phyloP scores from a whole-genome alignment of 164 flowering plant genomes.

The Nymphaea thermarum region DNA sequence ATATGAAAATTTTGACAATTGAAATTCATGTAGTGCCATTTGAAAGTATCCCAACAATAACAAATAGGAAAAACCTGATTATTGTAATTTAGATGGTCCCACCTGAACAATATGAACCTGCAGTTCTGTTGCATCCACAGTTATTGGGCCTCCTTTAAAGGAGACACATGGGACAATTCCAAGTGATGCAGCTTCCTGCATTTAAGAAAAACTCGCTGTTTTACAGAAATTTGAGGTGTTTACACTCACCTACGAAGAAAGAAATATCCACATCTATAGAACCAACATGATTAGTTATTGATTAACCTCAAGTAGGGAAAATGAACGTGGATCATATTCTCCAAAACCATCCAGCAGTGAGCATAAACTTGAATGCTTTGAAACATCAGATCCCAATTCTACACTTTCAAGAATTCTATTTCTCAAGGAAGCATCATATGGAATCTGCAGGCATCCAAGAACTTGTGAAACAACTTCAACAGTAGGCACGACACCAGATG shows the following conservation, averaged over 20 bases:
- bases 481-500: constrained; percentile 45
- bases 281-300: constrained; percentile 2
- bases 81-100: constrained; percentile 7
- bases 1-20: too few species aligned
- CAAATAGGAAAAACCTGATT: neutral
- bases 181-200: constrained; percentile 86
- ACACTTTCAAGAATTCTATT: constrained; percentile 51
- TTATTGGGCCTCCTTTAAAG: constrained; percentile 48
- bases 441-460: constrained; percentile 75
- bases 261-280: neutral
- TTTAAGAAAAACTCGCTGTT: neutral
- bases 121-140: constrained; percentile 49
- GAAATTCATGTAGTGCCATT: neutral
- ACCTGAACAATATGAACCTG: constrained; percentile 55
- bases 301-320: constrained; percentile 78
- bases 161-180: constrained; percentile 60
- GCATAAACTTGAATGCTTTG: constrained; percentile 35
- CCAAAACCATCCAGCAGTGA: constrained; percentile 86
- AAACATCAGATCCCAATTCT: constrained; percentile 31
- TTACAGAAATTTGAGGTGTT: neutral
- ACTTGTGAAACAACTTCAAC: constrained; percentile 59
- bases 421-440: constrained; percentile 48
- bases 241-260: neutral
- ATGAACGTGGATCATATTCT: constrained; percentile 83
- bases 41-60: neutral